Evolutionary conservation across 2,329 filamentous ascomycete genomes (phyloP), one percentile per base, ranked within the genome.

Genomic region (Calonectria hawksworthii): DNA sequence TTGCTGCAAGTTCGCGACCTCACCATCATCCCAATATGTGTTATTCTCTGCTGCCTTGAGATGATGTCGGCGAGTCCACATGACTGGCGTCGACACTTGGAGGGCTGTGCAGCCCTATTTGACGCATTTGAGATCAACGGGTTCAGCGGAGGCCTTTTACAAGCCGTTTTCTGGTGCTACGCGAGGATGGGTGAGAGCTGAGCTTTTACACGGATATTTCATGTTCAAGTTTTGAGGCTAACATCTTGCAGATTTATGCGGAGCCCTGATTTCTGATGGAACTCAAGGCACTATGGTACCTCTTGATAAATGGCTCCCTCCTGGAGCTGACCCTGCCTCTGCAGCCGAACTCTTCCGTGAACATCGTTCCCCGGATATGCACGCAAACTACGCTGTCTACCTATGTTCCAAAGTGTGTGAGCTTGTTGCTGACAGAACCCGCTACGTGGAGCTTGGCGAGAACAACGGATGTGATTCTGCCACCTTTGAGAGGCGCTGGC

Each of bases 301-400:
- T 83, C 72, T 81, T 5, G 72, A 78, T 30, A 87, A 87, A 72
- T 91, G 89, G 90, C 84, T 89, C 3, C 84, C 86, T 0, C 83
- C 84, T 9, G 84, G 84, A 28, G 81, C 84, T 14, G 77, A 85
- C 16, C 82, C 85, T 23, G 79, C 83, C 8, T 83, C 85, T 23
- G 85, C 85, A 5, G 80, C 82, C 21, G 77, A 81, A 54, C 76
- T 88, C 70, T 85, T 88, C 77, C 80, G 81, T 16, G 75, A 79
- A 21, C 75, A 78, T 14, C 68, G 74, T n/a, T 79, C 79, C 6
- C 85, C 88, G 7, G 91, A 92, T 76, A 90, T 89, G 86, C 88
- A 91, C 75, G 91, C 91, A 38, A 92, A 92, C 77, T 90, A 90
- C 76, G 86, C 90, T 10, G 90, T 92, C 3, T 92, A 90, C 75